Percentiles rank a stretch among this genome's conserved stretches.
Evolutionary conservation across 1,139 yeast genomes (phyloP).

Genomic region (Blastobotrys proliferans): DNA sequence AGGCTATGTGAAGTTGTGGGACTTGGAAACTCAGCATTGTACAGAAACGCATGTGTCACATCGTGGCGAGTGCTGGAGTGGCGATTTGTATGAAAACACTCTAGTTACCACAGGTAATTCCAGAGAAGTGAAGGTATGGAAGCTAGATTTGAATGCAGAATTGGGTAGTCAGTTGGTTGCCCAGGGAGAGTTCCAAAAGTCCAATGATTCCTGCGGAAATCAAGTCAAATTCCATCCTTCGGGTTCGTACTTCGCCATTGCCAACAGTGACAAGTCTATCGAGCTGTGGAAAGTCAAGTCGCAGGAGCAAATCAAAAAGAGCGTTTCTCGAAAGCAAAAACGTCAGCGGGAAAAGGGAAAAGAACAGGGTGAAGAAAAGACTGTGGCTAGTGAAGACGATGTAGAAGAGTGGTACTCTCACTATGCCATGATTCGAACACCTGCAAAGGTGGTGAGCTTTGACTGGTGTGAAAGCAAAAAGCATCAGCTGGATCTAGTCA

Average conservation of each 20-base stretch:
- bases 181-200: slow-evolving; percentile 65
- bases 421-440: slow-evolving; percentile 31
- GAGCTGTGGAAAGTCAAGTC: slow-evolving; percentile 78
- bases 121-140: slow-evolving; percentile 83
- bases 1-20: slow-evolving; percentile 92
- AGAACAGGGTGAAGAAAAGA: slow-evolving; percentile 51
- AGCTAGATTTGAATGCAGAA: slow-evolving; percentile 50
- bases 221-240: slow-evolving; percentile 50
- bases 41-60: slow-evolving; percentile 94
- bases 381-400: slow-evolving; percentile 37
- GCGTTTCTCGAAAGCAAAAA: slow-evolving; percentile 72
- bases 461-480: slow-evolving; percentile 30
- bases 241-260: slow-evolving; percentile 56
- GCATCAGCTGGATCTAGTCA: slow-evolving; percentile 50
- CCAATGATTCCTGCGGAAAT: slow-evolving; percentile 71
- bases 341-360: slow-evolving; percentile 60
- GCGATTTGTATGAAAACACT: slow-evolving; percentile 35
- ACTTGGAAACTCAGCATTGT: slow-evolving; percentile 81
- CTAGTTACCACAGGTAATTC: slow-evolving; percentile 72
- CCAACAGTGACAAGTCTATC: slow-evolving; percentile 75
- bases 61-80: slow-evolving; percentile 87
- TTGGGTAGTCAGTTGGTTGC: slow-evolving; percentile 45
- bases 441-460: slow-evolving; percentile 33
- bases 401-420: slow-evolving; percentile 31
- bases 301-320: slow-evolving; percentile 75